Evolutionary conservation across 306 rosid genomes (phyloP).

Genomic region (Lathyrus sativus): DNA sequence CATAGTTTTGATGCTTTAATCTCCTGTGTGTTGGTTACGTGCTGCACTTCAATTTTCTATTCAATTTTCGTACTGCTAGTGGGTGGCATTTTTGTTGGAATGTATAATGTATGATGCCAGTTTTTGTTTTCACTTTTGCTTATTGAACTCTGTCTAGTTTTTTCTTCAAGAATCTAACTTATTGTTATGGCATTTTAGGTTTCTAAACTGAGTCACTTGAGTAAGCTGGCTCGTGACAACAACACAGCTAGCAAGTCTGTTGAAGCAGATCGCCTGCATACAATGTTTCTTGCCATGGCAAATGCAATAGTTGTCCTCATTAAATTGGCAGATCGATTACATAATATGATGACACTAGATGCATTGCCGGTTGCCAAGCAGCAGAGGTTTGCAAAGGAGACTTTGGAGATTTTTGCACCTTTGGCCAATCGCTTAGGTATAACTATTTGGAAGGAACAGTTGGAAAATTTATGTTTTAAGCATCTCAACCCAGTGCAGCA

Average conservation of each 20-base stretch:
- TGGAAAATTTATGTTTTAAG: slow-evolving; percentile 87
- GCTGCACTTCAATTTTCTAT: neutral
- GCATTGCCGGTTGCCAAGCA: slow-evolving; percentile 73
- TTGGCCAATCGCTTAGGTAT: slow-evolving; percentile 93
- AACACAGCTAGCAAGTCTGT: slow-evolving; percentile 77
- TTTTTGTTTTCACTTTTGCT: neutral
- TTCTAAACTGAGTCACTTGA: slow-evolving; percentile 87
- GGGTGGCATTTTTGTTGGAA: slow-evolving; percentile 5
- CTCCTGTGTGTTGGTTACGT: neutral
- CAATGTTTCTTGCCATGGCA: slow-evolving; percentile 98
- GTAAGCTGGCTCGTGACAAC: slow-evolving; percentile 94
- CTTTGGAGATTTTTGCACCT: slow-evolving; percentile 96
- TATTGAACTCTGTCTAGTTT: neutral
- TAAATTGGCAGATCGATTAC: slow-evolving; percentile 90
- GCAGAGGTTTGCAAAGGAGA: slow-evolving; percentile 94
- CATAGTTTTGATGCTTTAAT: neutral
- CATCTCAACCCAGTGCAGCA: slow-evolving; percentile 78
- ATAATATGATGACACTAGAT: slow-evolving; percentile 91
- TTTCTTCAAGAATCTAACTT: slow-evolving; percentile 31
- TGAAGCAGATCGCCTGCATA: slow-evolving; percentile 95
- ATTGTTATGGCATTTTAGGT: slow-evolving; percentile 57
- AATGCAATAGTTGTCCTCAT: slow-evolving; percentile 97
- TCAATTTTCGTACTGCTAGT: neutral
- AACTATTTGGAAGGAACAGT: slow-evolving; percentile 86
- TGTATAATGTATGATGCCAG: neutral